Evolutionary conservation across 2,329 filamentous ascomycete genomes (phyloP), one percentile per base, ranked within the genome.

Genomic region (Aspergillus intermedius): DNA sequence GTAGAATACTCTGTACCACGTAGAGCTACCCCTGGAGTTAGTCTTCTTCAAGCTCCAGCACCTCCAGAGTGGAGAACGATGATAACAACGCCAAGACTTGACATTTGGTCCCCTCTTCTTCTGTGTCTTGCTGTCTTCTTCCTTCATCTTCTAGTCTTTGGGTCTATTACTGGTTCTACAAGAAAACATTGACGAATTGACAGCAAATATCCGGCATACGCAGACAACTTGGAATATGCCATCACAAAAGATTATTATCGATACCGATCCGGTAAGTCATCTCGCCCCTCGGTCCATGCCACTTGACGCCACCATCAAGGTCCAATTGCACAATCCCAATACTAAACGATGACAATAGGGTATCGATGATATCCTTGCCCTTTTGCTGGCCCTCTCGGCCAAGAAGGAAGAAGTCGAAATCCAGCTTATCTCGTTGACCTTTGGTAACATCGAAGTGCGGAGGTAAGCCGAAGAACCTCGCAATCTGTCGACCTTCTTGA

Each of bases 371-470:
- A 78, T 93, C 47, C 77, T 97, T 53, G 91, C 90, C 42, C 79
- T 97, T 67, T 77, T 98, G 30, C 77, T 97, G 45, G 91, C 93
- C 3, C 80, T 97, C 51, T 86, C 89, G 46, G 84, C 88, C 30
- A 82, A 81, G 21, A 80, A 86, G 0, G 87, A 95, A 58, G 91
- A 97, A 63, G 76, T 97, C 19, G 88, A 97, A 66, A 76, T 97
- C 32, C 70, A 87, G 42, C 79, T 97, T 68, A 77, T 98, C 49
- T 95, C 90, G 1, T 79, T 96, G 51, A 95, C 91, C 1, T 96
- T 93, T 68, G 93, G 93, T 49, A 98, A 98, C 65, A 88, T 97
- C 19, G 83, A 91, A 57, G 82, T 95, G 13, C 78, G 90, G 54
- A 91, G 83, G 87, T 89, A 68, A 51, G 72, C 56, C 9, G 25